phyloP scores from a whole-genome alignment of 257 asterid genomes.

The Dorcoceras hygrometricum region DNA sequence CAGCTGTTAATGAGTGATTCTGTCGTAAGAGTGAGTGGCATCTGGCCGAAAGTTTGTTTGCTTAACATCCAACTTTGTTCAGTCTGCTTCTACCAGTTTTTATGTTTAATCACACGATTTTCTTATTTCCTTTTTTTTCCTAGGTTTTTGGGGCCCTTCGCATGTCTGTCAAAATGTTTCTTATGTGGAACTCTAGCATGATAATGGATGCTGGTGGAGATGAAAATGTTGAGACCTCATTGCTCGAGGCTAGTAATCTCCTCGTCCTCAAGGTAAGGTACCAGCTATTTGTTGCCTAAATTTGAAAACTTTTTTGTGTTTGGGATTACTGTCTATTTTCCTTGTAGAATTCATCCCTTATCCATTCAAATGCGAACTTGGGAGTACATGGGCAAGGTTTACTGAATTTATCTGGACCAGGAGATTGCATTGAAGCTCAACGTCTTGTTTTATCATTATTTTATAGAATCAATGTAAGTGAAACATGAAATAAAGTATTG shows the following conservation, averaged over 20 bases:
- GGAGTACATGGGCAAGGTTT: conserved; percentile 98
- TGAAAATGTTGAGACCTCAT: conserved; percentile 88
- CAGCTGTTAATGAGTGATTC: conserved; percentile 97
- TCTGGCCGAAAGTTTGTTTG: conserved; percentile 12
- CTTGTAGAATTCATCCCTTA: conserved; percentile 68
- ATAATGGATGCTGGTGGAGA: conserved; percentile 97
- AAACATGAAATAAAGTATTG: neutral
- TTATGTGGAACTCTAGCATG: conserved; percentile 95
- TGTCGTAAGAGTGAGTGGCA: conserved; percentile 56
- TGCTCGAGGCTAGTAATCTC: conserved; percentile 96
- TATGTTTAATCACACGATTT: conserved; percentile 10
- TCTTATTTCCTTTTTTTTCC: conserved; percentile 25
- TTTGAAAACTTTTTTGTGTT: neutral
- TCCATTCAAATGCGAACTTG: conserved; percentile 91
- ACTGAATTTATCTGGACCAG: conserved; percentile 88
- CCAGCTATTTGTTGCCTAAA: conserved; percentile 17
- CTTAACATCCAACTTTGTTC: conserved; percentile 1
- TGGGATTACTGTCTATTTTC: conserved; percentile 24
- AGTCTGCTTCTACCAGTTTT: conserved; percentile 15
- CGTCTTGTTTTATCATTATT: conserved; percentile 84
- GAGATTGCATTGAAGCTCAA: conserved; percentile 94
- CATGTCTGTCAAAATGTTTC: conserved; percentile 92
- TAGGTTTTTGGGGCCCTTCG: conserved; percentile 99
- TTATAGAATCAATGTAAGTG: conserved; percentile 83
- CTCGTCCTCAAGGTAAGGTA: conserved; percentile 80